A percentile compares a stretch with the other conserved stretches of the same genome.
These are phyloP conservation scores for Leccinum subrobustum DNA, from an alignment of 1,284 basidiomycete genomes.

Conservation along the genomic window DNA sequence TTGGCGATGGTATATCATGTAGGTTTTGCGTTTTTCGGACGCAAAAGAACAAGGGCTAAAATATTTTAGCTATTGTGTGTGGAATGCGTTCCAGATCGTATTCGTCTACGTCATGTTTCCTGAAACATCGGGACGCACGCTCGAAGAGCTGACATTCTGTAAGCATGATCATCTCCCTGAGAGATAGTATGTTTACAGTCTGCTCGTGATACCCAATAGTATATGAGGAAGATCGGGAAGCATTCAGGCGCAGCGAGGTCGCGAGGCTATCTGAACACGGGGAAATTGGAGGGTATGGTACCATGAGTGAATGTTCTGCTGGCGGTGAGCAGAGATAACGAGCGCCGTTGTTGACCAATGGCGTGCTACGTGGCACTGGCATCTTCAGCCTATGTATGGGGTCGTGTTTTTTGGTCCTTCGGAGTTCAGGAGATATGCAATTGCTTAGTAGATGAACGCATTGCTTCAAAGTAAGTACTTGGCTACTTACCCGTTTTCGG, in stretches of 20 bases:
- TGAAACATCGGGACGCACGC: slow-evolving; percentile 51
- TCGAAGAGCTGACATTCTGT: slow-evolving; percentile 64
- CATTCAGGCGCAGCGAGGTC: neutral
- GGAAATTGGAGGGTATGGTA: slow-evolving; percentile 8
- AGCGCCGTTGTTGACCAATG: neutral
- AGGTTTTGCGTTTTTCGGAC: neutral
- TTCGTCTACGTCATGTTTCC: slow-evolving; percentile 55
- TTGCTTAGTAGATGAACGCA: too few relatives aligned
- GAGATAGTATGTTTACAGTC: neutral
- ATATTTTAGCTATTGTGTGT: slow-evolving; percentile 40
- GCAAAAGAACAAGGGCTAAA: neutral
- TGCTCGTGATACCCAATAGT: slow-evolving; percentile 8
- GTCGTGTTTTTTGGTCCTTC: neutral
- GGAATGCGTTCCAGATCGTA: slow-evolving; percentile 44
- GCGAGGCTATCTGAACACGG: neutral
- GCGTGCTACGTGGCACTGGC: neutral
- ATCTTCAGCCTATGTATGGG: neutral
- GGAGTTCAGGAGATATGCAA: neutral
- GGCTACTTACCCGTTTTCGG: too few relatives aligned
- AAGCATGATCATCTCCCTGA: slow-evolving; percentile 24
- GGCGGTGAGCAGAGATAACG: neutral
- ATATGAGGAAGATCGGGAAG: slow-evolving; percentile 16
- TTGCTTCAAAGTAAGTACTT: too few relatives aligned
- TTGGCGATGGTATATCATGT: slow-evolving; percentile 25
- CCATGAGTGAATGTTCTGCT: neutral